Percentiles rank a stretch among this genome's conserved stretches.
Conservation (phyloP, 2,329 filamentous ascomycete species). For the Onygenales sp. region DNA sequence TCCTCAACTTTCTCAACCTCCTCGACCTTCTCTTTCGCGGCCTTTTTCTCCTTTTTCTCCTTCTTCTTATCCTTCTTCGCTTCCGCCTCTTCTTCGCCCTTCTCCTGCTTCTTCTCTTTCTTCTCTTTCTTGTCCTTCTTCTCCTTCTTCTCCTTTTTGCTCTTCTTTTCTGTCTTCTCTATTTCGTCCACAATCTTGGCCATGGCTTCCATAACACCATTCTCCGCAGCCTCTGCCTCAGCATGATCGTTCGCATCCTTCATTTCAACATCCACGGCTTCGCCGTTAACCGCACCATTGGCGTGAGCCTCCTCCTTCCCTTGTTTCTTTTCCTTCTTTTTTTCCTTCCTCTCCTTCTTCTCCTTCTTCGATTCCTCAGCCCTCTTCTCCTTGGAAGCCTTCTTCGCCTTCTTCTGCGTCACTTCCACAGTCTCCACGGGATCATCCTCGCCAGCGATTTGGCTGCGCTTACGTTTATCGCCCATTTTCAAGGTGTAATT, state of each 20-base stretch:
- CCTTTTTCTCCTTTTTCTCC: conserved; percentile 7
- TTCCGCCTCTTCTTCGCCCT: conserved; percentile 10
- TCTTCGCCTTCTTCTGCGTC: conserved; percentile 9
- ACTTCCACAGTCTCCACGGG: conserved; percentile 7
- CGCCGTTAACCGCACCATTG: not conserved
- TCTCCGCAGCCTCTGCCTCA: not conserved
- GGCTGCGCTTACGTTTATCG: conserved; percentile 13
- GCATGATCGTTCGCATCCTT: conserved; percentile 10
- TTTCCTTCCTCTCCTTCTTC: not conserved
- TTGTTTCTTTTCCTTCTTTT: not conserved
- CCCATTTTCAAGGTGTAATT: conserved; percentile 7
- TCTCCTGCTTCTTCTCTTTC: conserved; percentile 3
- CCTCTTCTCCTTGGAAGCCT: not conserved
- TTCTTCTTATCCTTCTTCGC: conserved; percentile 7
- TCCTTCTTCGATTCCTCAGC: not conserved
- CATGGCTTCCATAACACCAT: not conserved
- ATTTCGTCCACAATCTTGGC: conserved; percentile 11
- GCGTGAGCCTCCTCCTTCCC: not conserved
- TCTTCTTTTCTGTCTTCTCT: not conserved
- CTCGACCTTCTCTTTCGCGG: conserved; percentile 5
- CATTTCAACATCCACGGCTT: conserved; percentile 16
- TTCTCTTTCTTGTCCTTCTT: conserved; percentile 1
- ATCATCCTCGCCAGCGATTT: conserved; percentile 5
- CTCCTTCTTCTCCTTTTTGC: not conserved
- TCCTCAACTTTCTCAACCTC: conserved; percentile 7